Conservation (phyloP, 805 yeast genomes). For the Candida palmyrensis region DNA sequence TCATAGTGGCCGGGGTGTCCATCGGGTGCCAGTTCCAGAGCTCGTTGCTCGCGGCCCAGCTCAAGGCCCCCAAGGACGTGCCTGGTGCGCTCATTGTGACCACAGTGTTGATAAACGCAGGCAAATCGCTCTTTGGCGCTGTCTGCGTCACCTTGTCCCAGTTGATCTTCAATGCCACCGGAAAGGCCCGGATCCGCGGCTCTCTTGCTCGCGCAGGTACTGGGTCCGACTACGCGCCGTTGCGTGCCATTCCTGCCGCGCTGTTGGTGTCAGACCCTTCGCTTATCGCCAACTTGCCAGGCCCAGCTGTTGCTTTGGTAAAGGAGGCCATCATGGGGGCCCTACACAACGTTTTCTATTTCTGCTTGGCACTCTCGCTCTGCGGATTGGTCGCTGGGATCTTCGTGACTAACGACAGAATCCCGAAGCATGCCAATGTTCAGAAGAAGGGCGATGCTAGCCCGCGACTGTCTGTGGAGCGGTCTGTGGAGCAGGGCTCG, state of each 20-base stretch:
- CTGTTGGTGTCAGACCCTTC: slow-evolving; percentile 21
- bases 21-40: slow-evolving; percentile 34
- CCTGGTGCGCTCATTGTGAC: slow-evolving; percentile 32
- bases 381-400: slow-evolving; percentile 25
- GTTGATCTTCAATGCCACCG: slow-evolving; percentile 21
- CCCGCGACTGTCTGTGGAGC: too few relatives aligned
- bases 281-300: slow-evolving; percentile 20
- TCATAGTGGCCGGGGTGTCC: slow-evolving; percentile 29
- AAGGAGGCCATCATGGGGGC: slow-evolving; percentile 31
- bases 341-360: slow-evolving; percentile 36
- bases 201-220: slow-evolving; percentile 5
- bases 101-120: slow-evolving; percentile 29
- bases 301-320: slow-evolving; percentile 14
- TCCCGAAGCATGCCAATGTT: slow-evolving; percentile 37
- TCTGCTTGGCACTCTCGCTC: slow-evolving; percentile 31
- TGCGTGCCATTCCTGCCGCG: slow-evolving; percentile 10
- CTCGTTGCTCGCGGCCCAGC: slow-evolving; percentile 29
- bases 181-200: slow-evolving; percentile 12
- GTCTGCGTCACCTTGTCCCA: slow-evolving; percentile 28
- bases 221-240: slow-evolving; percentile 10
- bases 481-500: too few relatives aligned
- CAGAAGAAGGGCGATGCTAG: too few relatives aligned
- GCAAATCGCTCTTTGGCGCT: slow-evolving; percentile 28
- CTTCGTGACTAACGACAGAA: slow-evolving; percentile 36
- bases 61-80: slow-evolving; percentile 29